These are phyloP conservation scores for Lactifluus echinatus DNA, from an alignment of 768 basidiomycete species.

Conservation along the genomic window DNA sequence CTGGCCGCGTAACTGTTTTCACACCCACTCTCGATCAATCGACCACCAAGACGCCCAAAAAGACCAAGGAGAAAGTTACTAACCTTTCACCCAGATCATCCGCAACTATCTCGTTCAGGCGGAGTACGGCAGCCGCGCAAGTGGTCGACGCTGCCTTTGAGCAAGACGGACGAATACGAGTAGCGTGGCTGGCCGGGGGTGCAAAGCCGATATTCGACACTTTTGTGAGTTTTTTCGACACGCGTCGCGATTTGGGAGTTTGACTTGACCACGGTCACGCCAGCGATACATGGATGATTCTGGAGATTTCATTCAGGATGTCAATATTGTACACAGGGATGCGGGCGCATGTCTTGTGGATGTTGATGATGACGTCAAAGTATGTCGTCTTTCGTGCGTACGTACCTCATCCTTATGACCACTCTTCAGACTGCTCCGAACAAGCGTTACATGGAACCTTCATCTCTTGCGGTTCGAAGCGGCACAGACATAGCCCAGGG, in stretches of 20 bases:
- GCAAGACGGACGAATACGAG: slow-evolving; percentile 36
- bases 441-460: slow-evolving; percentile 61
- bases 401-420: background rate
- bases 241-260: background rate
- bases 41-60: slow-evolving; percentile 32
- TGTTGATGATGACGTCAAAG: slow-evolving; percentile 17
- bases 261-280: slow-evolving; percentile 5
- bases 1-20: slow-evolving; percentile 51
- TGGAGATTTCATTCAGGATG: slow-evolving; percentile 44
- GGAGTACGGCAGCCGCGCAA: slow-evolving; percentile 27
- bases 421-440: slow-evolving; percentile 35
- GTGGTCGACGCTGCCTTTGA: slow-evolving; percentile 43
- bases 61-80: slow-evolving; percentile 38
- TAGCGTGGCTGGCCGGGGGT: slow-evolving; percentile 48
- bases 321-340: slow-evolving; percentile 34
- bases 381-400: background rate
- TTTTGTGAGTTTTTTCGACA: slow-evolving; percentile 38
- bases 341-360: slow-evolving; percentile 25
- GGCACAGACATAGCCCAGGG: slow-evolving; percentile 59
- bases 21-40: slow-evolving; percentile 42
- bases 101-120: slow-evolving; percentile 35
- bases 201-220: slow-evolving; percentile 51
- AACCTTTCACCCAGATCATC: slow-evolving; percentile 47
- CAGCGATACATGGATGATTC: slow-evolving; percentile 49
- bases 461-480: slow-evolving; percentile 54